Evolutionary conservation across 2,329 filamentous ascomycete genomes (phyloP), one percentile per base, ranked within the genome.

Genomic region (Fusarium denticulatum): DNA sequence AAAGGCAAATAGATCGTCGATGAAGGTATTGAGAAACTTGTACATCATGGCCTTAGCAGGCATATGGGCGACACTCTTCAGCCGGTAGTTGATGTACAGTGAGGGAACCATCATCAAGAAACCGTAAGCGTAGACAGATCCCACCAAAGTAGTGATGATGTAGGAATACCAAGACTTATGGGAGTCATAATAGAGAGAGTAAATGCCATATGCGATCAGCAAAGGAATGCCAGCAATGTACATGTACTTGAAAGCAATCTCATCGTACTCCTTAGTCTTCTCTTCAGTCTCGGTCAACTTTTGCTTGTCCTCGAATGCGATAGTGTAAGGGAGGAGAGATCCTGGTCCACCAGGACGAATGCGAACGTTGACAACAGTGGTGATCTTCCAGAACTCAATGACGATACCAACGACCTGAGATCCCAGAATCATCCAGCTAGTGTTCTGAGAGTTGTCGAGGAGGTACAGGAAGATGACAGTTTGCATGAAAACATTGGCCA

Each of bases 101-200:
- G 91, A 93, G 20, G 96, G 96, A 14, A 99, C 93, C 96, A 99
- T 99, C 95, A 99, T 97, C 70, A 99, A 86, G 88, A 99, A 99
- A 9, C 96, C 96, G 81, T 99, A 99, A 0, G 96, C 95, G 82
- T 99, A 99, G 58, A 99, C 96, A 47, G 93, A 96, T 16, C 95
- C 96, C 28, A 99, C 96, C 15, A 99, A 91, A 0, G 96, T 98
- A 30, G 96, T 91, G 81, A 99, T 97, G 82, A 97, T 88, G 86
- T 95, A 99, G 47, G 93, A 96, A 85, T 98, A 98, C 96, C 96
- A 98, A 55, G 94, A 96, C 87, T 98, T 98, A 87, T 99, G 96
- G 18, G 89, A 92, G 58, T 98, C 95, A 85, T 99, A 99, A 70
- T 96, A 82, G 60, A 99, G 87, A 36, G 94, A 97, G 88, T 99